A percentile compares a stretch with the other conserved stretches of the same genome.
These are phyloP conservation scores for Schoenoplectus tabernaemontani DNA, from an alignment of 202 grass and related monocot genomes.

Conservation along the genomic window DNA sequence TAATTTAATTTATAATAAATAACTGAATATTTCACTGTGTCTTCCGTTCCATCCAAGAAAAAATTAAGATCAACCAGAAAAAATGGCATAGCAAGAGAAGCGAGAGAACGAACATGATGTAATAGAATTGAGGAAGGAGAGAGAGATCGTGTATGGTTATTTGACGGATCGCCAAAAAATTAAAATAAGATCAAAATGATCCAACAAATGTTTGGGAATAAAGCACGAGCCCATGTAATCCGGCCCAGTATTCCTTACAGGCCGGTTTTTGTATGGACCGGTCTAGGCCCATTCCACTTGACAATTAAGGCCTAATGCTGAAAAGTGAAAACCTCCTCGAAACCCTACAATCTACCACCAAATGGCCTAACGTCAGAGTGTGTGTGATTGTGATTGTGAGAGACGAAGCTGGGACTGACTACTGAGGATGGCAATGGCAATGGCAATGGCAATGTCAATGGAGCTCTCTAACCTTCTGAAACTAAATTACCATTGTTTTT, in stretches of 20 bases:
- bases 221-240: not conserved
- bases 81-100: not conserved
- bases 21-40: not conserved
- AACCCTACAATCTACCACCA: not conserved
- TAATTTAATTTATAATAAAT: not conserved
- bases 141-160: not conserved
- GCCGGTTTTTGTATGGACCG: not conserved
- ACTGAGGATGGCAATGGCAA: not conserved
- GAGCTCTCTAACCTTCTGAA: conserved; percentile 2
- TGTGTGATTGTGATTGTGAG: no score
- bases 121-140: not conserved
- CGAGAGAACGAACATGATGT: not conserved
- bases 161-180: no score
- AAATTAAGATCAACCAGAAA: not conserved
- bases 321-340: not conserved
- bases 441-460: not conserved
- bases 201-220: no score
- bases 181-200: no score
- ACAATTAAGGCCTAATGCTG: not conserved
- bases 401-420: not conserved
- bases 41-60: not conserved
- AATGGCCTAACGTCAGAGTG: no score
- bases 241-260: not conserved
- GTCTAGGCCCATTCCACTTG: not conserved
- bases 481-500: not conserved